Percentiles rank a stretch among this genome's conserved stretches.
Conservation (phyloP, 257 asterid genomes). For the Solanum dulcamara region DNA sequence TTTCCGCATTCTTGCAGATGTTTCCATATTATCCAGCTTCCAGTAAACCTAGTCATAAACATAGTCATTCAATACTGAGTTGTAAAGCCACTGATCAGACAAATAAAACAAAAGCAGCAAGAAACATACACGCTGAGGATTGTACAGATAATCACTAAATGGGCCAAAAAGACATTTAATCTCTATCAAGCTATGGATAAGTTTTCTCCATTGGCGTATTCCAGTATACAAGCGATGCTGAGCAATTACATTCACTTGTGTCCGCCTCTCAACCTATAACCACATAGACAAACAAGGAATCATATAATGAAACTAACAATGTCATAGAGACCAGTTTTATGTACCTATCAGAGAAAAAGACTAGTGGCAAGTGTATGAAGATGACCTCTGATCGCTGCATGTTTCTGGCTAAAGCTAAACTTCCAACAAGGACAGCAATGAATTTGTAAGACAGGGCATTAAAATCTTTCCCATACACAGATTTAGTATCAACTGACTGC, state of each 20-base stretch:
- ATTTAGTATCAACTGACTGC: constrained; percentile 86
- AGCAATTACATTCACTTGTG: constrained; percentile 66
- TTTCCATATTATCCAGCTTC: constrained; percentile 90
- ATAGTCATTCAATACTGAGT: constrained; percentile 7
- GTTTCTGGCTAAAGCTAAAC: constrained; percentile 96
- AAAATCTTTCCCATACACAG: constrained; percentile 89
- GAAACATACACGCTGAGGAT: constrained; percentile 54
- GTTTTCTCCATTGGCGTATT: constrained; percentile 96
- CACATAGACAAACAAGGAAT: background rate
- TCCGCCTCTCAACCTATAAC: constrained; percentile 90
- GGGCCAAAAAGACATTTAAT: constrained; percentile 88
- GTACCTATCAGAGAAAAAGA: constrained; percentile 3
- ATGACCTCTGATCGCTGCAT: constrained; percentile 94
- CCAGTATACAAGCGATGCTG: constrained; percentile 71
- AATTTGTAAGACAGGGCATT: constrained; percentile 86
- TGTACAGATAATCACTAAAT: constrained; percentile 52
- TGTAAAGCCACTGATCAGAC: constrained; percentile 8
- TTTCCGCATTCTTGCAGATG: constrained; percentile 93
- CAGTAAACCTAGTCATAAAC: constrained; percentile 61
- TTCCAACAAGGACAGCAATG: constrained; percentile 93
- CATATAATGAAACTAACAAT: background rate
- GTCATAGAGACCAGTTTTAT: background rate
- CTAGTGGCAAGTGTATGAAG: background rate
- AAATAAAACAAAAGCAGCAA: constrained; percentile 8
- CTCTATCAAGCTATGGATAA: constrained; percentile 81